phyloP scores from a whole-genome alignment of 805 yeast species.

The Kazachstania africana region DNA sequence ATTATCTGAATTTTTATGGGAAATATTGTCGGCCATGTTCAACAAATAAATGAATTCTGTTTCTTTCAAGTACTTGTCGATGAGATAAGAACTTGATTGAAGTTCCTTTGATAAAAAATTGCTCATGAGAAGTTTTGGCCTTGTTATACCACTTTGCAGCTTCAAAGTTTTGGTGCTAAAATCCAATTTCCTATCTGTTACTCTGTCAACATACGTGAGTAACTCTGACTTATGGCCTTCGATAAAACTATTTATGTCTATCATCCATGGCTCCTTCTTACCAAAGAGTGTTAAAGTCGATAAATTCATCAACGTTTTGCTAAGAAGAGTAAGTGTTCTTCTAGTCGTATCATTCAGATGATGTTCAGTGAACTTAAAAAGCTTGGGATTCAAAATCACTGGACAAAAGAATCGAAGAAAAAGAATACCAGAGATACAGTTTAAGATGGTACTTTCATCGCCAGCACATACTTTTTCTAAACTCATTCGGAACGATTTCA shows the following conservation, averaged over 20 bases:
- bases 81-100: slow-evolving; percentile 57
- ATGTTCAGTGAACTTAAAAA: slow-evolving; percentile 58
- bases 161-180: slow-evolving; percentile 47
- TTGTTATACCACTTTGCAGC: slow-evolving; percentile 42
- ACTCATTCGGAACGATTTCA: slow-evolving; percentile 49
- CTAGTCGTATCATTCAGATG: slow-evolving; percentile 66
- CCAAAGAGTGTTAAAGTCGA: slow-evolving; percentile 69
- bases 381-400: slow-evolving; percentile 78
- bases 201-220: slow-evolving; percentile 54
- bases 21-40: slow-evolving; percentile 7
- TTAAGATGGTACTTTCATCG: slow-evolving; percentile 34
- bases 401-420: slow-evolving; percentile 85
- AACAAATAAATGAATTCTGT: slow-evolving; percentile 39
- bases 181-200: slow-evolving; percentile 61
- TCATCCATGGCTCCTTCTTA: slow-evolving; percentile 74
- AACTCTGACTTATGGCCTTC: slow-evolving; percentile 45
- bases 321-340: slow-evolving; percentile 67
- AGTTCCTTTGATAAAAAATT: slow-evolving; percentile 41
- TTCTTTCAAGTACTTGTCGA: slow-evolving; percentile 52
- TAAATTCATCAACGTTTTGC: slow-evolving; percentile 67
- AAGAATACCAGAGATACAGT: slow-evolving; percentile 73
- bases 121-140: slow-evolving; percentile 44
- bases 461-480: slow-evolving; percentile 48
- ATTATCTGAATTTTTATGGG: slow-evolving; percentile 8
- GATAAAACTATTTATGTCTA: slow-evolving; percentile 58